These are phyloP conservation scores for Gossypium stocksii DNA, from an alignment of 345 rosid species.

Conservation along the genomic window DNA sequence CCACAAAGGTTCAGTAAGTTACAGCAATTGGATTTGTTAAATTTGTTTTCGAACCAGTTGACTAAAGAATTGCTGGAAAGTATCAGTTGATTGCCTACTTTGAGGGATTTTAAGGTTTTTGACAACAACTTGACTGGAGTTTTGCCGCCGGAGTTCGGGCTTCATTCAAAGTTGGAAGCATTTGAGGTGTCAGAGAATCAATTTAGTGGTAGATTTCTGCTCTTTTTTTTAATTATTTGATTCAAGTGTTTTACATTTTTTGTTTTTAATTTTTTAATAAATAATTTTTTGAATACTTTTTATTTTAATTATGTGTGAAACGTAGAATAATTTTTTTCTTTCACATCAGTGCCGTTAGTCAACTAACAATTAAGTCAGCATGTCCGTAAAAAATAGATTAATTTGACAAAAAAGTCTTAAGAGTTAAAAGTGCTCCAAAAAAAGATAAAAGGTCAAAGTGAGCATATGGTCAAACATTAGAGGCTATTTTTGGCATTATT, in stretches of 20 bases:
- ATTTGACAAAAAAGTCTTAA: no score
- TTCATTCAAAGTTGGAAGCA: constrained; percentile 45
- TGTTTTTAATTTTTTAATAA: no score
- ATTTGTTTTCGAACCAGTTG: constrained; percentile 44
- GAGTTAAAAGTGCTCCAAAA: accelerated
- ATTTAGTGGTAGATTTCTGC: constrained; percentile 45
- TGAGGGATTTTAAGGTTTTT: constrained; percentile 40
- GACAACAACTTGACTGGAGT: constrained; percentile 57
- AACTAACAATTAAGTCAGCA: accelerated
- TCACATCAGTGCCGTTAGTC: no score
- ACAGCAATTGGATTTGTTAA: constrained; percentile 32
- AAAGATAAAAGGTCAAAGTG: no score
- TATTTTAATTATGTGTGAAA: no score
- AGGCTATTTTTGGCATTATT: accelerated
- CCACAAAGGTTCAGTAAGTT: constrained; percentile 55
- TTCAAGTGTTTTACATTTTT: no score
- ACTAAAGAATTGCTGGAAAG: constrained; percentile 54
- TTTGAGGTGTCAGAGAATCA: constrained; percentile 61
- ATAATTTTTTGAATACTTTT: no score
- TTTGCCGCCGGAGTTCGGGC: constrained; percentile 65
- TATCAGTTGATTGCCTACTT: constrained; percentile 44
- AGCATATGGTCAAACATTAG: no score
- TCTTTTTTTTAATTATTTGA: no score
- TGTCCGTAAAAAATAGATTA: no score
- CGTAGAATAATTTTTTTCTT: no score